A percentile compares a stretch with the other conserved stretches of the same genome.
Evolutionary conservation across 805 yeast genomes (phyloP).

Genomic region (Yarrowia keelungensis): DNA sequence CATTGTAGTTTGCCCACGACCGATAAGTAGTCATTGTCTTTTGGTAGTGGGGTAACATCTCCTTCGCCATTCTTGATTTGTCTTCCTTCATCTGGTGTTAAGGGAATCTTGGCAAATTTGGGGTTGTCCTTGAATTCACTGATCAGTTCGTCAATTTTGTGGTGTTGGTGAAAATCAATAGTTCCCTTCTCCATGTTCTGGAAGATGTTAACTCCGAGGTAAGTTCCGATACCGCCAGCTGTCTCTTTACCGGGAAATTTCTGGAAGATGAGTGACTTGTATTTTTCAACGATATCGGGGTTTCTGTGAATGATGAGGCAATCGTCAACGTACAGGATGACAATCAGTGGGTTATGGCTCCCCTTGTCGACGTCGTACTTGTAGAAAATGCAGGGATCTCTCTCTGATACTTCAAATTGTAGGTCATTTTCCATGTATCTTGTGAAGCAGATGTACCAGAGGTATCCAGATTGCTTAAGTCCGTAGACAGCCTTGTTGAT

Average conservation of each 20-base stretch:
- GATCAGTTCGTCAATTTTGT: neutral
- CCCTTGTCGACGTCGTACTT: neutral
- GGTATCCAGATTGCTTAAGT: no score
- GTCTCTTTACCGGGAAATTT: constrained; percentile 1
- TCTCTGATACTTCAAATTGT: no score
- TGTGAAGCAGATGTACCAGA: no score
- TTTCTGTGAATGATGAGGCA: neutral
- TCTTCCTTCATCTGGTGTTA: neutral
- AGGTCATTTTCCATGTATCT: no score
- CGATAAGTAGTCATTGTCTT: neutral
- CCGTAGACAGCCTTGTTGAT: no score
- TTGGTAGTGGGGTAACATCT: neutral
- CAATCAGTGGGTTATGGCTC: neutral
- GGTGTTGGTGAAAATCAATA: neutral
- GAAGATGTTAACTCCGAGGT: neutral
- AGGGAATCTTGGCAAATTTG: neutral
- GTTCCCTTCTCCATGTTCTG: neutral
- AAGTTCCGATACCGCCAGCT: neutral
- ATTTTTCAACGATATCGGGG: neutral
- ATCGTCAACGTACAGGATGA: neutral
- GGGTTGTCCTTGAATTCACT: neutral
- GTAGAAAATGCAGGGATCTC: neutral
- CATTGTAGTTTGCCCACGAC: neutral
- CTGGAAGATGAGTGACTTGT: neutral
- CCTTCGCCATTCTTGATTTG: neutral